Base-by-base conservation (phyloP, 1,139 yeast genomes). In the Petasospora fabianii region DNA sequence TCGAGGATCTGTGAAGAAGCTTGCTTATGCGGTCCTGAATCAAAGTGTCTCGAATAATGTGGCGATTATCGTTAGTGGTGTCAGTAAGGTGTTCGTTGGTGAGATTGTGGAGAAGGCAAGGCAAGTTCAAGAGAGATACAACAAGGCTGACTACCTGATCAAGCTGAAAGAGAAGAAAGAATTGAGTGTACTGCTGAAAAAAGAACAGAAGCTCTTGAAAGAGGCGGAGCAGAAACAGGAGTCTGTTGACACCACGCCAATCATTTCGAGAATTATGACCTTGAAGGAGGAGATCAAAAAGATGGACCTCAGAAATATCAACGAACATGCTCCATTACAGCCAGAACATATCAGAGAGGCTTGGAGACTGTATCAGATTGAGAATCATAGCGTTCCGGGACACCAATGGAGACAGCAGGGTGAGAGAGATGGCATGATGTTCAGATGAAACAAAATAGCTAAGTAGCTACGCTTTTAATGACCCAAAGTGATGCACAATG, bases 331-430 rank as follows among this genome's bases (percentile, higher is more conserved):
- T 30, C 96, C 96, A 0, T 61, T 90, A 32, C 70, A 77, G 32
- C 96, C 97, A 0, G 88, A 84, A 49, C 95, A 90, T 57, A 71
- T 90, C 30, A 66, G 95, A 33, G 96, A 87, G 54, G 97, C 97
- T 1, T 85, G 95, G 88, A 66, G 95, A 48, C 59, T 84, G 38
- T 82, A 79, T 52, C 75, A 76, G 47, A 49, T 70, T 32, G 95
- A 87, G 52, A 76, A 73, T 39, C 80, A 84, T 13, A 68, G 75
- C n/a, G 77, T 84, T 3, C 77, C 82, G 3, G 68, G 77, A 17
- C 71, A 72, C 11, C 76, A 78, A 16, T 83, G 90, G 86, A 66
- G 88, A 44, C 61, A 71, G n/a, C 86, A 82, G 55, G 95, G 95
- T 1, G 84, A 75, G 33, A 77, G 79, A 4, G 82, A 79, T 51